Evolutionary conservation across 805 yeast species (phyloP), one percentile per base, ranked within the genome.

Genomic region (Candida ortonii): DNA sequence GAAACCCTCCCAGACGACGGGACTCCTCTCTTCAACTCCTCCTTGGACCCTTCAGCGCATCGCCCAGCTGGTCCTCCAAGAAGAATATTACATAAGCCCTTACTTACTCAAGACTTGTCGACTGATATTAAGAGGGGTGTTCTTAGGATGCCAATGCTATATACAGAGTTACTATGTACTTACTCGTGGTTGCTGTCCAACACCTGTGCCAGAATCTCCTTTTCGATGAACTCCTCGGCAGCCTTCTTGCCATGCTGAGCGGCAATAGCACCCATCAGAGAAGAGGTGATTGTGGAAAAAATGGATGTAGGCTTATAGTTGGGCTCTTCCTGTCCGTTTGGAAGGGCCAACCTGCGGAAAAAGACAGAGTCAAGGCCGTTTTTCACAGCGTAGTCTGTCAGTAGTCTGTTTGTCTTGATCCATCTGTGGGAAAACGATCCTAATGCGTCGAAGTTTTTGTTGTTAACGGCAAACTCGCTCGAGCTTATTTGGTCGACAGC

Each of bases 241-340:
- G 56, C 69, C 4, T 41, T 45, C 47, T 76, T 71, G 5, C 93
- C 93, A 48, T 79, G 78, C 17, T 69, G 65, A 21, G 76, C 62
- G 22, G 80, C 67, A 33, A 84, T 73, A 3, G 83, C 89, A 16
- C 93, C 93, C 18, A 84, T 61, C 36, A 83, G 60, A 5, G 90
- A 47, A n/a, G 57, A 46, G 1, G 58, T 50, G 17, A 59, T 47
- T 7, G 62, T 55, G n/a, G 60, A 44, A 29, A 44, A 59, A 22
- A 55, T 47, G 21, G 42, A 46, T 36, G 45, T 52, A 23, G 62
- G 62, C 28, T 55, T 53, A 30, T 41, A 47, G 16, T 29, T 28
- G 17, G 38, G 31, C 12, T 34, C 40, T 24, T 70, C 61, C 73
- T 70, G 48, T n/a, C 49, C 49, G 14, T 43, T 37, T 9, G 50